Percentiles rank a stretch among this genome's conserved stretches.
These are phyloP conservation scores for Cichorium intybus DNA, from an alignment of 140 eudicot species.

Conservation along the genomic window DNA sequence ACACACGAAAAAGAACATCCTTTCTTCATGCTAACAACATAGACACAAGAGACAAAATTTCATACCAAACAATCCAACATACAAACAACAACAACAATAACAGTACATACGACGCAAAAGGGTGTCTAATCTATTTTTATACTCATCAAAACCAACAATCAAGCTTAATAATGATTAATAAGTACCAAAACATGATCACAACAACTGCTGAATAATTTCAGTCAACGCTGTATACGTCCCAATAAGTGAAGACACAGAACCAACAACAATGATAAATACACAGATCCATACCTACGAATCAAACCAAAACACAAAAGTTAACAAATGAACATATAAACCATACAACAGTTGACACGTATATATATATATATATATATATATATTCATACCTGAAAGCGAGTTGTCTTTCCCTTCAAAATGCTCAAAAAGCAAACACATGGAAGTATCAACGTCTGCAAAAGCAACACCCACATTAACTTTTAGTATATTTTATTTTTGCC, in stretches of 20 bases:
- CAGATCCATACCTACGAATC: slow-evolving; percentile 55
- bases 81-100: background rate
- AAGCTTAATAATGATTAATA: background rate
- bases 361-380: background rate
- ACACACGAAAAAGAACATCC: slow-evolving; percentile 21
- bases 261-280: slow-evolving; percentile 54
- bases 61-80: slow-evolving; percentile 20
- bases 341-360: background rate
- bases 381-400: slow-evolving; percentile 51
- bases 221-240: slow-evolving; percentile 76
- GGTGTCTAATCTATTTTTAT: slow-evolving; percentile 12
- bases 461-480: background rate
- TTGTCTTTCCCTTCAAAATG: slow-evolving; percentile 60
- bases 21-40: slow-evolving; percentile 17
- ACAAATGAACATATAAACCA: background rate
- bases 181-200: slow-evolving; percentile 23
- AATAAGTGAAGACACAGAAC: slow-evolving; percentile 52
- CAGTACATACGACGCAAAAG: background rate
- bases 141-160: slow-evolving; percentile 12
- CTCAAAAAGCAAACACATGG: slow-evolving; percentile 88
- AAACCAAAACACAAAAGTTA: slow-evolving; percentile 10
- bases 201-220: slow-evolving; percentile 45
- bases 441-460: slow-evolving; percentile 76
- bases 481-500: background rate
- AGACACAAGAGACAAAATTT: slow-evolving; percentile 29